These are phyloP conservation scores for Globisporangium carolinianum DNA, from an alignment of 352 stramenopile species.

Conservation along the genomic window DNA sequence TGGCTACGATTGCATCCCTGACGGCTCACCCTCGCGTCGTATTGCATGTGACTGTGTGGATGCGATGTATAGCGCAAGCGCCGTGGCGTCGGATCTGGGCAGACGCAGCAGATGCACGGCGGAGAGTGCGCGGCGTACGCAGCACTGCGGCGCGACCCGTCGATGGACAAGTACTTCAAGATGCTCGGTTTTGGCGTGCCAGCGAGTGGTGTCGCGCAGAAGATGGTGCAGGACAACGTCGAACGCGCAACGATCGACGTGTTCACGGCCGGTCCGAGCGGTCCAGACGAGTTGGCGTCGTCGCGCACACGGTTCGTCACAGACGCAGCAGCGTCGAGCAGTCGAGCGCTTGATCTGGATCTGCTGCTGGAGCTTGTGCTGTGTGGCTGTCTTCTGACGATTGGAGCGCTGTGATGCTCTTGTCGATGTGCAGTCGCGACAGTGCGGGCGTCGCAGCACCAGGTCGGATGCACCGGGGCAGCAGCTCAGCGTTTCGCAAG, in stretches of 20 bases:
- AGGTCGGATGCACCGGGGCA: slow-evolving; percentile 20
- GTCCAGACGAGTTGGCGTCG: slow-evolving; percentile 2
- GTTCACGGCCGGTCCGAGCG: slow-evolving; percentile 48
- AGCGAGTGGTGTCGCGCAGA: slow-evolving; percentile 56
- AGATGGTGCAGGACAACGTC: slow-evolving; percentile 79
- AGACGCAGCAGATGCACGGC: slow-evolving; percentile 1
- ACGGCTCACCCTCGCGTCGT: too few relatives aligned
- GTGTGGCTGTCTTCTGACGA: not conserved
- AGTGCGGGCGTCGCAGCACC: not conserved
- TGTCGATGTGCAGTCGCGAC: not conserved
- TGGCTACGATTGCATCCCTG: too few relatives aligned
- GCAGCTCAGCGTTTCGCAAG: slow-evolving; percentile 58
- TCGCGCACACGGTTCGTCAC: not conserved
- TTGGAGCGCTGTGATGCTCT: not conserved
- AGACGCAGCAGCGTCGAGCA: too few relatives aligned
- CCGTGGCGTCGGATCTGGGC: slow-evolving; percentile 6
- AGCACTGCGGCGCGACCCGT: slow-evolving; percentile 42
- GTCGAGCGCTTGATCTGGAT: too few relatives aligned
- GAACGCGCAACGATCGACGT: slow-evolving; percentile 41
- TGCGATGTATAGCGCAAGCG: slow-evolving; percentile 23
- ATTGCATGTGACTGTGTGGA: not conserved
- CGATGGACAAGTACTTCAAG: slow-evolving; percentile 83
- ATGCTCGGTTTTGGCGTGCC: slow-evolving; percentile 78
- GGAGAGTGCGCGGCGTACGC: slow-evolving; percentile 46
- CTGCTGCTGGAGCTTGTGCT: not conserved